Conservation (phyloP, 805 yeast species). For the Metschnikowia rubicola region DNA sequence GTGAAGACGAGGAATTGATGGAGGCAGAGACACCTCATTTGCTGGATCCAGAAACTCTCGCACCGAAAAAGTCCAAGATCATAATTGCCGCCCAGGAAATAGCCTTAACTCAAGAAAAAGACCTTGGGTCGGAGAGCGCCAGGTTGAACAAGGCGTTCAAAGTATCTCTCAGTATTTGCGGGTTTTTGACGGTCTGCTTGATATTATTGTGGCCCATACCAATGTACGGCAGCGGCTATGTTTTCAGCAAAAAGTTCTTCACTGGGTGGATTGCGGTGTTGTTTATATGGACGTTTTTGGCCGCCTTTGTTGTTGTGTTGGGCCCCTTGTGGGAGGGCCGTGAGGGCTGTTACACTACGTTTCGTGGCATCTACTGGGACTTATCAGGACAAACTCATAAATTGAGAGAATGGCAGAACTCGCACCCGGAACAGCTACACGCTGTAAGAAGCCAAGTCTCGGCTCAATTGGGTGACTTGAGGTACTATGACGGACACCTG, state of each 20-base stretch:
- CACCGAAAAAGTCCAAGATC: constrained; percentile 26
- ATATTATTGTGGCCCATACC: constrained; percentile 90
- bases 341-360: constrained; percentile 55
- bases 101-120: constrained; percentile 21
- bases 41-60: constrained; percentile 23
- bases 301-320: constrained; percentile 58
- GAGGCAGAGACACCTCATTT: constrained; percentile 38
- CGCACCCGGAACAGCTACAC: constrained; percentile 70
- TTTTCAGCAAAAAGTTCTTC: constrained; percentile 71
- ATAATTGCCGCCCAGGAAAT: constrained; percentile 37
- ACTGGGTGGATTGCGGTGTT: constrained; percentile 86
- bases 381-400: constrained; percentile 69
- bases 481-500: constrained; percentile 11
- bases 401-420: constrained; percentile 68
- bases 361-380: constrained; percentile 88
- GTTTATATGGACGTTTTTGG: constrained; percentile 74
- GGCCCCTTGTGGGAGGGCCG: constrained; percentile 77
- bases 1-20: constrained; percentile 63
- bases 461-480: constrained; percentile 17
- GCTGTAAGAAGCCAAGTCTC: constrained; percentile 63
- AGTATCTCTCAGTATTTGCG: constrained; percentile 57
- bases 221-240: constrained; percentile 77
- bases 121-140: constrained; percentile 46
- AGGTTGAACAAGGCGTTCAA: constrained; percentile 55
- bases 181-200: constrained; percentile 56